Percentiles rank a stretch among this genome's conserved stretches.
These are phyloP conservation scores for Quercus bicolor DNA, from an alignment of 306 rosid species.

Conservation along the genomic window DNA sequence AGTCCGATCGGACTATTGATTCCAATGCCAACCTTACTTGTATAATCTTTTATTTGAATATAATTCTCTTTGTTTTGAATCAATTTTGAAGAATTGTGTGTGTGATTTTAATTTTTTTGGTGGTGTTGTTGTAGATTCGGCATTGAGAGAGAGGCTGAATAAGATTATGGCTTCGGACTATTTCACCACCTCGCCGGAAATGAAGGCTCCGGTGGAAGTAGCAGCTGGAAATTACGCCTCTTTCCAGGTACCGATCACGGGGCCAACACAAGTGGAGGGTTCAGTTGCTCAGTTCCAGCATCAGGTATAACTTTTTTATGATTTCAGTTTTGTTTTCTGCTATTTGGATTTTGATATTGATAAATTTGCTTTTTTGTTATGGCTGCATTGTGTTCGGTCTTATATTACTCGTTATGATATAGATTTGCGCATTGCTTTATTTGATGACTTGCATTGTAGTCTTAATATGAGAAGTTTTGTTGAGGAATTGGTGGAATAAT, in stretches of 20 bases:
- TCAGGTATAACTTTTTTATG: conserved; percentile 42
- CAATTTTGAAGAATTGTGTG: background rate
- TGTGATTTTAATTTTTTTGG: background rate
- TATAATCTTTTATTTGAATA: conserved; percentile 12
- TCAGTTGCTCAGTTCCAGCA: conserved; percentile 53
- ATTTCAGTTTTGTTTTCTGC: background rate
- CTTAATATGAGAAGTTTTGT: background rate
- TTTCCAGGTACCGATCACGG: conserved; percentile 60
- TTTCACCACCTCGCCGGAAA: conserved; percentile 81
- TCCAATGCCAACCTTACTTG: conserved; percentile 65
- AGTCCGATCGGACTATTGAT: conserved; percentile 64
- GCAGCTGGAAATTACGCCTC: conserved; percentile 70
- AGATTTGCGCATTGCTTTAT: background rate
- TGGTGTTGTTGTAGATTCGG: conserved; percentile 47
- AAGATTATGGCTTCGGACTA: conserved; percentile 91
- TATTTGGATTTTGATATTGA: background rate
- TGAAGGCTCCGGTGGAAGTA: conserved; percentile 83
- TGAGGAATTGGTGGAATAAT: background rate
- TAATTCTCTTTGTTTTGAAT: background rate
- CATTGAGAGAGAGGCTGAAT: conserved; percentile 74
- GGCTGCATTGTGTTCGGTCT: background rate
- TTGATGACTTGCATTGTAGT: background rate
- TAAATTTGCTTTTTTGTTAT: background rate
- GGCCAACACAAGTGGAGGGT: conserved; percentile 47
- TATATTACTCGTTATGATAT: background rate